Evolutionary conservation across 2,329 filamentous ascomycete genomes (phyloP), one percentile per base, ranked within the genome.

Genomic region (Alternaria arborescens): DNA sequence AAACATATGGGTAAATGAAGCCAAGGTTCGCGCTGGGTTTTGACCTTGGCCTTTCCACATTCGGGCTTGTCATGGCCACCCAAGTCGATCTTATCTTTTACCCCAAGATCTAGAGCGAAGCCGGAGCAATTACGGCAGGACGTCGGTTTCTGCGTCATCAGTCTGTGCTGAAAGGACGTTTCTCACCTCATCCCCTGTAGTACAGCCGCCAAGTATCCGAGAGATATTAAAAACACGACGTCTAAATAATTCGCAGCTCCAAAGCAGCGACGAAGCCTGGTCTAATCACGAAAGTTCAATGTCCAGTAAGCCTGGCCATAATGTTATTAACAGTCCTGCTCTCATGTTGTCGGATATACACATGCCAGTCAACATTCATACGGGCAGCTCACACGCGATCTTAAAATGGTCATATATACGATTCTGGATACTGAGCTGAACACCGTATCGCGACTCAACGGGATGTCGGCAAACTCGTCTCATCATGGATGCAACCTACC

Each of bases 181-280:
- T 36, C 32, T 22, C 16, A 50, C 32, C 46, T 50, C 30, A 18
- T 50, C 30, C 14, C 32, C 11, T 28, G 18, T 10, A 36, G 46
- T 12, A 50, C 22, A 24, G 10, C 8, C 32, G 46, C 46, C 46
- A 50, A 50, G 46, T 22, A 48, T 38, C 46, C 46, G 46, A 50
- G 20, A 50, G 32, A 50, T 50, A 18, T 50, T 24, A 38, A 24
- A n/a, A 50, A 36, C 30, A 50, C 46, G 46, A 36, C 6, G 8
- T 22, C 12, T 38, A 14, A 8, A 50, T 50, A 38, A 11, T 18
- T 14, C 16, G 5, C 20, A n/a, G 7, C 32, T 32, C 38, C 20
- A 26, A 36, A 38, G 32, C 22, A 50, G 46, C 4, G 32, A 26
- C 16, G n/a, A 5, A 36, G 20, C 30, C 20, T 18, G 14, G 5